phyloP scores from a whole-genome alignment of 371 early-diverging fungal species.

The Chytridium lagenaria region DNA sequence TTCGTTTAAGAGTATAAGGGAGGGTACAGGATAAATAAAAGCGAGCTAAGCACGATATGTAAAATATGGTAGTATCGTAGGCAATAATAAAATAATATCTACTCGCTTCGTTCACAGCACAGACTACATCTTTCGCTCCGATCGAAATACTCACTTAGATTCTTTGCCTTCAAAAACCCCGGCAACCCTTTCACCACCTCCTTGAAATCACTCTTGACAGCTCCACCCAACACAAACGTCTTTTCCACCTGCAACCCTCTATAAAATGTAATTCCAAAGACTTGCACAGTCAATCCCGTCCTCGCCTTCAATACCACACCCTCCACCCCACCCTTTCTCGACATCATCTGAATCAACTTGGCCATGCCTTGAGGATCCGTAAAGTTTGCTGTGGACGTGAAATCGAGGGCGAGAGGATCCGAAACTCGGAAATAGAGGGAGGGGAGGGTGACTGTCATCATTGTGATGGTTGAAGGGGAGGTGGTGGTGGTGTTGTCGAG shows the following conservation, averaged over 20 bases:
- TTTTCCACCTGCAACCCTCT: conserved; percentile 2
- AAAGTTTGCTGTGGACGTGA: neutral
- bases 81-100: too few relatives aligned
- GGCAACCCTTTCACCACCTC: conserved; percentile 13
- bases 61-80: too few relatives aligned
- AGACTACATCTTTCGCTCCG: too few relatives aligned
- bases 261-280: conserved; percentile 24
- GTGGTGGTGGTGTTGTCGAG: neutral
- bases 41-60: too few relatives aligned
- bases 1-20: neutral
- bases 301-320: neutral
- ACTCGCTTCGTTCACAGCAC: too few relatives aligned
- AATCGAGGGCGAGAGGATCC: conserved; percentile 14
- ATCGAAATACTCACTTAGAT: conserved; percentile 32
- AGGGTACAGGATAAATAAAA: too few relatives aligned
- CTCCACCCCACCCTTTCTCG: conserved; percentile 3
- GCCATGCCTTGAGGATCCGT: neutral
- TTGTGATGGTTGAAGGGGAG: neutral
- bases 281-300: conserved; percentile 13
- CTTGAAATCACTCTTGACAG: neutral
- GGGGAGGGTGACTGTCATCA: conserved; percentile 15
- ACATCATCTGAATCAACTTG: conserved; percentile 1
- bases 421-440: conserved; percentile 19
- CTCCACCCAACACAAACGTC: neutral
- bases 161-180: conserved; percentile 23